Conservation (phyloP, 768 basidiomycete species). For the Coprinopsis strossmayeri region DNA sequence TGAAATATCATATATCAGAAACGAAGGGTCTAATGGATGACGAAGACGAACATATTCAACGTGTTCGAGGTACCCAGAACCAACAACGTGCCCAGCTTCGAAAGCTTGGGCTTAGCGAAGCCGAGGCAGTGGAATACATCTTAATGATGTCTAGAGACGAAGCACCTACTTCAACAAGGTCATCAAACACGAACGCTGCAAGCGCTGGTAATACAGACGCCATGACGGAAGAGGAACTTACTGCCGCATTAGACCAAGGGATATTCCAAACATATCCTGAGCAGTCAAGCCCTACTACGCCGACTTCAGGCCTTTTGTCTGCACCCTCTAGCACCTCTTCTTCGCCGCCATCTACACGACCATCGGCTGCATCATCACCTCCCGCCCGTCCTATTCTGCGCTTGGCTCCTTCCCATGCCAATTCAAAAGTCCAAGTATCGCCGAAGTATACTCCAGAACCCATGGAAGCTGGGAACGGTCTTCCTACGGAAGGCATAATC, state of each 20-base stretch:
- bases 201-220: slow-evolving; percentile 9
- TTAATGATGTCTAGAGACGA: slow-evolving; percentile 85
- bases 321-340: not conserved
- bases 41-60: slow-evolving; percentile 33
- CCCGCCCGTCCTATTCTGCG: not conserved
- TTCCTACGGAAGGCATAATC: not conserved
- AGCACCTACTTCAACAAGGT: slow-evolving; percentile 24
- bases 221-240: slow-evolving; percentile 9
- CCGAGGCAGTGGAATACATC: slow-evolving; percentile 72
- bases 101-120: slow-evolving; percentile 64
- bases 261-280: slow-evolving; percentile 27
- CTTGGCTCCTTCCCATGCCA: not conserved
- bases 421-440: not conserved
- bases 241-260: slow-evolving; percentile 38
- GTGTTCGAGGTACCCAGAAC: slow-evolving; percentile 38
- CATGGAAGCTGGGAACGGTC: not conserved
- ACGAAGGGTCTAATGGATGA: slow-evolving; percentile 45
- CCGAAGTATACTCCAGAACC: not conserved
- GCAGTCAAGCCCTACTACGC: not conserved
- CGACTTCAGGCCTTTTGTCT: not conserved
- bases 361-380: not conserved
- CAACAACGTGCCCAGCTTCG: slow-evolving; percentile 55
- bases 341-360: not conserved
- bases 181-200: slow-evolving; percentile 14
- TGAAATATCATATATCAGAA: slow-evolving; percentile 58